These are phyloP conservation scores for Hemisphaericaspora xylofermentans DNA, from an alignment of 1,139 yeast species.

Conservation along the genomic window DNA sequence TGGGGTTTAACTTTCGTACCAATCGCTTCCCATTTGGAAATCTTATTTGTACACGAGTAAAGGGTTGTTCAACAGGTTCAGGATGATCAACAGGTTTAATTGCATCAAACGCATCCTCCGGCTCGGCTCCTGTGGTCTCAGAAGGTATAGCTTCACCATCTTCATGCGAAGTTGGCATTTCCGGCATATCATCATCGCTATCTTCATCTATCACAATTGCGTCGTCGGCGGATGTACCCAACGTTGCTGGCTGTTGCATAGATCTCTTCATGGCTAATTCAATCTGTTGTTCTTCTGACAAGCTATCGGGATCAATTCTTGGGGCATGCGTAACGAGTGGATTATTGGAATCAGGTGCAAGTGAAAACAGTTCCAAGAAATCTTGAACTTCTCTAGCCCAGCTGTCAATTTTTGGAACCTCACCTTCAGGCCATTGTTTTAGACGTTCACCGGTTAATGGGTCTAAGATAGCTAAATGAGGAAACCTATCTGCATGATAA, in stretches of 20 bases:
- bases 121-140: slow-evolving; percentile 8
- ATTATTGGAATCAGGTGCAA: slow-evolving; percentile 64
- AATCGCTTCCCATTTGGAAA: slow-evolving; percentile 83
- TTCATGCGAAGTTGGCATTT: background rate
- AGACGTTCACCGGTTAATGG: slow-evolving; percentile 94
- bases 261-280: slow-evolving; percentile 76
- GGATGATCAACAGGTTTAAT: slow-evolving; percentile 50
- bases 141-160: background rate
- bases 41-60: slow-evolving; percentile 83
- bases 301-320: slow-evolving; percentile 55
- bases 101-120: slow-evolving; percentile 33
- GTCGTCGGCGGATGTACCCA: slow-evolving; percentile 25
- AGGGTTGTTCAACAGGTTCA: slow-evolving; percentile 57
- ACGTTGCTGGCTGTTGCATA: slow-evolving; percentile 25
- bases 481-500: slow-evolving; percentile 65
- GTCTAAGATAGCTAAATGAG: slow-evolving; percentile 90
- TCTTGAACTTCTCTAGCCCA: slow-evolving; percentile 64
- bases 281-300: slow-evolving; percentile 84
- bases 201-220: slow-evolving; percentile 27
- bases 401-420: slow-evolving; percentile 52
- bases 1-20: slow-evolving; percentile 65
- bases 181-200: slow-evolving; percentile 14
- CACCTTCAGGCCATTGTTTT: slow-evolving; percentile 62
- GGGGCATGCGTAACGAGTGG: slow-evolving; percentile 62
- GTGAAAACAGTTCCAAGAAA: slow-evolving; percentile 62